Conservation (phyloP, 208 protist species). For the Histomonas meleagridis region DNA sequence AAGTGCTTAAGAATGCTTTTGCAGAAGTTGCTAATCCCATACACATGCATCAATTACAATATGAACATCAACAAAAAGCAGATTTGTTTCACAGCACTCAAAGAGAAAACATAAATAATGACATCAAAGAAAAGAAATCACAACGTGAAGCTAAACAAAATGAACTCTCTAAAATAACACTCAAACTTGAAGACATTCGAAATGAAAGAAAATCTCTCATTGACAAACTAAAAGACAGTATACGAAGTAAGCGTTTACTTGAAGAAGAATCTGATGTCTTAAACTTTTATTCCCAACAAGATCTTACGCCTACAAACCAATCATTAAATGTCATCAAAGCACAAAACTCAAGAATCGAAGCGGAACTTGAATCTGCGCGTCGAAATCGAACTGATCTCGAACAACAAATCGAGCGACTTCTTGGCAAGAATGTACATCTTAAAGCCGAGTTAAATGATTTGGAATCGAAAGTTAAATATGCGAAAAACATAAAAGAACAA, state of each 20-base stretch:
- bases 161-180: not conserved
- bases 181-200: not conserved
- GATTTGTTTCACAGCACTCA: not conserved
- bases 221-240: not conserved
- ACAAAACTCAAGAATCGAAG: not conserved
- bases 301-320: not conserved
- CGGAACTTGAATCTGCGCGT: not conserved
- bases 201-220: not conserved
- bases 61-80: not conserved
- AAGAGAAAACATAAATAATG: not conserved
- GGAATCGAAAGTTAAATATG: not conserved
- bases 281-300: not conserved
- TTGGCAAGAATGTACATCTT: not conserved
- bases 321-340: not conserved
- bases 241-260: not conserved
- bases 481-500: not conserved
- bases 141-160: not conserved
- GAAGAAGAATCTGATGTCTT: not conserved
- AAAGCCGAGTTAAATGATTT: not conserved
- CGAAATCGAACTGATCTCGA: not conserved
- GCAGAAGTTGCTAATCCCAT: not conserved
- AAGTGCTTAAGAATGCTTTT: not conserved
- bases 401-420: not conserved
- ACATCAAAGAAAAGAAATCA: not conserved
- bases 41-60: not conserved